Conservation (phyloP, 1,284 basidiomycete species). For the Schizophyllum amplum region DNA sequence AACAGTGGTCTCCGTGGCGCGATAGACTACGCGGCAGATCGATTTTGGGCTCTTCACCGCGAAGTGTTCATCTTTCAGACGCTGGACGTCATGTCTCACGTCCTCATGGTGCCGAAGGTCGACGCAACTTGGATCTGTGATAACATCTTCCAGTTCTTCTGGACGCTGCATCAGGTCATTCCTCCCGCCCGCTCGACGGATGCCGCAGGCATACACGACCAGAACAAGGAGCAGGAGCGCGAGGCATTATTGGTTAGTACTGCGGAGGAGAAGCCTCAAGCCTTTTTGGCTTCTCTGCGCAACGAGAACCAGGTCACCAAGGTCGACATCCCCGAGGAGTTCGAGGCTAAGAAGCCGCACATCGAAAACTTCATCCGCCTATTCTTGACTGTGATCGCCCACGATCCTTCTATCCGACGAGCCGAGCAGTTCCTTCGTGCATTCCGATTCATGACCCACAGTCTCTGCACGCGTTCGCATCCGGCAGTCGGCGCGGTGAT, state of each 20-base stretch:
- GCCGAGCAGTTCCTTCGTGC: constrained; percentile 63
- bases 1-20: constrained; percentile 52
- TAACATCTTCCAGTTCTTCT: constrained; percentile 46
- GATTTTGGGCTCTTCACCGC: constrained; percentile 70
- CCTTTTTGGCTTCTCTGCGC: constrained; percentile 49
- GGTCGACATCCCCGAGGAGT: constrained; percentile 50
- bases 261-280: constrained; percentile 60
- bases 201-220: constrained; percentile 58
- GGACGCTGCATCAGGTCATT: constrained; percentile 28
- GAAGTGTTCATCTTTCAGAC: constrained; percentile 74
- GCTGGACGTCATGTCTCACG: constrained; percentile 52
- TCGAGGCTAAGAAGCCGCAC: constrained; percentile 49
- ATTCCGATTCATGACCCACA: constrained; percentile 49
- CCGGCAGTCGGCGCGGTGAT: constrained; percentile 28
- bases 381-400: constrained; percentile 74
- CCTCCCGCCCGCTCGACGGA: constrained; percentile 26
- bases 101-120: constrained; percentile 40
- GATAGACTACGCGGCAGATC: constrained; percentile 65
- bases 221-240: constrained; percentile 61
- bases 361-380: constrained; percentile 66
- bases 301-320: constrained; percentile 27
- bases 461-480: constrained; percentile 34
- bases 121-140: constrained; percentile 44
- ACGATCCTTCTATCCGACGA: constrained; percentile 58
- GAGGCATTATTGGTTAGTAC: constrained; percentile 64